Percentiles rank a stretch among this genome's conserved stretches.
Conservation (phyloP, 2,329 filamentous ascomycete species). For the Diaporthe capsici region DNA sequence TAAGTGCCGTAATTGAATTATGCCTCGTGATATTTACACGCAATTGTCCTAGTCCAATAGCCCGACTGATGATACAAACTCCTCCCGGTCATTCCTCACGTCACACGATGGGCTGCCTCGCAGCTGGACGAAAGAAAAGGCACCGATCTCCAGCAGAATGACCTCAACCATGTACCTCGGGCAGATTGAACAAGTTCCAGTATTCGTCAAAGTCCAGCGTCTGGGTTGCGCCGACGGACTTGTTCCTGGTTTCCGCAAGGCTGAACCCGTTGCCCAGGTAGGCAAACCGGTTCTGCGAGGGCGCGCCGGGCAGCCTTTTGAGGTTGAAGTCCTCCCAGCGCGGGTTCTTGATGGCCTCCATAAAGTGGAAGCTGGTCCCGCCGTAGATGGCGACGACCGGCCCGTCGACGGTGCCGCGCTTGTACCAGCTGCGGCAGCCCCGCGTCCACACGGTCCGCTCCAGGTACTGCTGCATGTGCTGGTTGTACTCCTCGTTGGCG, state of each 20-base stretch:
- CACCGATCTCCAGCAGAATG: background rate
- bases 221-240: background rate
- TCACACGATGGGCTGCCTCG: background rate
- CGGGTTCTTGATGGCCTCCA: constrained; percentile 46
- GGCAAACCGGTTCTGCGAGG: constrained; percentile 44
- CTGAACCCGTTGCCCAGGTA: constrained; percentile 48
- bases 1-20: background rate
- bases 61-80: background rate
- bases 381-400: constrained; percentile 48
- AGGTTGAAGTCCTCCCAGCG: constrained; percentile 49
- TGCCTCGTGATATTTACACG: background rate
- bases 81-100: background rate
- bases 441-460: constrained; percentile 46
- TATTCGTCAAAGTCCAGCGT: constrained; percentile 37
- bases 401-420: constrained; percentile 46
- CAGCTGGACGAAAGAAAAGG: background rate
- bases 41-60: background rate
- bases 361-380: constrained; percentile 47
- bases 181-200: constrained; percentile 48
- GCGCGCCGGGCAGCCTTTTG: constrained; percentile 41
- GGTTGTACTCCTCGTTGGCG: constrained; percentile 50
- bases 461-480: constrained; percentile 50
- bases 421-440: constrained; percentile 49
- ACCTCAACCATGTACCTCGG: constrained; percentile 9
- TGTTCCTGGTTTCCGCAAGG: background rate